Base-by-base conservation (phyloP, 2,329 filamentous ascomycete genomes). In the Epichloe uncinata region DNA sequence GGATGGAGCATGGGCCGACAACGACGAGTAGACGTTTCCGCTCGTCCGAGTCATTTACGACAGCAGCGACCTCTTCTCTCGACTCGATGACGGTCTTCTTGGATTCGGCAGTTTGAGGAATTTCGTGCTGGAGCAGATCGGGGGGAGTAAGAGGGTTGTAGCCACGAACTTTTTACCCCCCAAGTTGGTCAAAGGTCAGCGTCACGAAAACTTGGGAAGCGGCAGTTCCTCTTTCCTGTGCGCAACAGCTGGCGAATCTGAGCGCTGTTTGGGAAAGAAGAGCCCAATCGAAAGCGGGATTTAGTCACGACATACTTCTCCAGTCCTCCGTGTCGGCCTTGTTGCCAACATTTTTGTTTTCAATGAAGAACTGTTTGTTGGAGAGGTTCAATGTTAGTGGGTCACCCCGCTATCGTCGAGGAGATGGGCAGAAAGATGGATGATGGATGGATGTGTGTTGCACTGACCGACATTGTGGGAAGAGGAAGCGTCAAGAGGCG, bases 1-100 rank as follows among this genome's bases (percentile, higher is more conserved):
- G 93, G 64, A 98, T 91, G 22, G 90, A 96, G 76, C 93, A 98
- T 47, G 93, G 93, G 2, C 93, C 93, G 63, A 94, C 85, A 63
- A 98, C 83, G 61, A 97, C 93, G 55, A 98, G 80, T 34, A 98
- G 85, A 41, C 81, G 82, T 84, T 60, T 69, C 53, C 90, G 86
- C 73, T 95, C 88, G 68, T 81, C 82, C 55, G 79, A 74, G 62
- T 84, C 81, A 65, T 87, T 83, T 64, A 95, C 83, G 63, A 94
- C 85, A 57, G 82, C 77, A 57, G 85, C 79, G 50, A 76, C 78
- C 61, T 82, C 78, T 59, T 75, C 77, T 58, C 85, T 81, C 57
- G 82, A 84, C 69, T 79, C 79, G 58, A 88, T 68, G 41, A 90
- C 83, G 5, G 85, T 85, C 58, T 81, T 66, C 59, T 78, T 79